Evolutionary conservation across 2,329 filamentous ascomycete genomes (phyloP), one percentile per base, ranked within the genome.

Genomic region (Alternaria arbusti): DNA sequence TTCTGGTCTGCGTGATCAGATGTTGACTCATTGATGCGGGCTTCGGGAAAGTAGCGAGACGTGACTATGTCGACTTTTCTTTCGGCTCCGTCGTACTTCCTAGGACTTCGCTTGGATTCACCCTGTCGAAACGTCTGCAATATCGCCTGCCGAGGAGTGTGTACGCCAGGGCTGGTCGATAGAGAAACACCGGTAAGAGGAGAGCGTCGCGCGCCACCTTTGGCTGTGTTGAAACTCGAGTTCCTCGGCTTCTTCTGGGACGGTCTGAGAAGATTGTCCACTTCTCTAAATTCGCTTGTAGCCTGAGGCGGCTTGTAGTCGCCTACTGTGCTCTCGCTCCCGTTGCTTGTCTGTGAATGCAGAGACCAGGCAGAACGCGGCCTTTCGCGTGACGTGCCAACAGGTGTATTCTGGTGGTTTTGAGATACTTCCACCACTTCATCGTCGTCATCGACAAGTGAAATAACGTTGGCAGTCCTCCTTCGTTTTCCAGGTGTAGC

Each of bases 11-110:
- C 28, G 44, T 12, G 22, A 8, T 63, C 65, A 23, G 56, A 47
- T 3, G 65, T 73, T 11, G 67, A 75, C 25, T 73, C 68, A 23
- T 74, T 74, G 58, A 75, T 71, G 28, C 65, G 66, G 50, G 70
- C 67, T 10, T 66, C 63, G n/a, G 58, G 54, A 22, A 73, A 70
- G 32, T 68, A 57, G 10, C 13, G 40, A 22, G 70, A 70, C 15
- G 54, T 67, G 17, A 59, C 40, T 25, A 32, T n/a, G 10, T 40
- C 25, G 5, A 12, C n/a, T 26, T 30, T 50, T 44, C 12, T 36
- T 54, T 57, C 40, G 47, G 36, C n/a, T 13, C 52, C 15, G 43
- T 54, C 11, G 32, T 23, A 3, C n/a, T 61, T 36, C 45, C 49
- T n/a, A 1, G 26, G 11, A 13, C 22, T 46, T n/a, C 30, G 36